Evolutionary conservation across 257 asterid genomes (phyloP), one percentile per base, ranked within the genome.

Genomic region (Cordia subcordata): DNA sequence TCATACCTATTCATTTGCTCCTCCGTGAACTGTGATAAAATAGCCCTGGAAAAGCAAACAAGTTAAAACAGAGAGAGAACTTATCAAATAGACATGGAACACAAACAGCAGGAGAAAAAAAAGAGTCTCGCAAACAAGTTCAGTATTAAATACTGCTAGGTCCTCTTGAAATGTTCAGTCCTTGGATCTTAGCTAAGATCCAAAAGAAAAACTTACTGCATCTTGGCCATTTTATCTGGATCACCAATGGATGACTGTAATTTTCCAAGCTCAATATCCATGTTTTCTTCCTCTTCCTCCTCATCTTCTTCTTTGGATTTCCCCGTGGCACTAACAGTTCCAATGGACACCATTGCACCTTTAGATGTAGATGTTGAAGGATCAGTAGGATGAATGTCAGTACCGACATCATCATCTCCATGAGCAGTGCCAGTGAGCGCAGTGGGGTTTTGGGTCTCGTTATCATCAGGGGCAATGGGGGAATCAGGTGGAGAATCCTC

Each of bases 1-100:
- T 91, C 96, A 59, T 91, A 88, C 68, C 98, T 79, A 74, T 86
- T 86, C 95, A 86, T 88, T 71, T 86, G 96, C 57, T 80, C 96
- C 73, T 64, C 92, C 0, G 99, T 84, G 68, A 86, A 93, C 54
- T 79, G 96, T 50, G 90, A 74, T 57, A 93, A 74, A 68, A 93
- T 77, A 65, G 74, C 72, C 83, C 97, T 90, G 78, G 37, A 59
- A 64, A 65, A 63, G 55, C 49, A 17, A 69, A 18, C 17, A 19
- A 59, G 55, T 68, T 55, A 21, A 68, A 66, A 66, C 61, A 38
- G 56, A 45, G 44, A 60, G 39, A 46, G 45, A 47, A 70, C 44
- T 40, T 55, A 65, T 51, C 32, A 33, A 23, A 62, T 14, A 22
- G 53, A 35, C 27, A 61, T 23, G 16, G 16, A 49, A 4, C 9